Evolutionary conservation across 176 grass and related monocot genomes (phyloP).

Genomic region (Alopecurus myosuroides): DNA sequence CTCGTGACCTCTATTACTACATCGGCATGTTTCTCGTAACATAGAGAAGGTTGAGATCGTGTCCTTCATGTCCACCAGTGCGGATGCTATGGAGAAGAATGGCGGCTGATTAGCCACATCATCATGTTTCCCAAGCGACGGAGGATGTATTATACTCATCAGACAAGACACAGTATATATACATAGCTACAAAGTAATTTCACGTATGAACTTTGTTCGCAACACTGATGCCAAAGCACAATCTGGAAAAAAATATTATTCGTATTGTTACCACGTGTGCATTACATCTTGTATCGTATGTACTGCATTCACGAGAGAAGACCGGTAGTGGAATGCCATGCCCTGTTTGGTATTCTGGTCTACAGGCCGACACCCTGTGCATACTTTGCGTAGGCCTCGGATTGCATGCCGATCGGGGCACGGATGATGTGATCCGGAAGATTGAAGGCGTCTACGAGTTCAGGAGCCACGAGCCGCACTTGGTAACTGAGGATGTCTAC

Average conservation of each 20-base stretch:
- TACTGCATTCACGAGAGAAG: too few species aligned
- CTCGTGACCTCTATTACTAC: too few species aligned
- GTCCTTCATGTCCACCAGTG: too few species aligned
- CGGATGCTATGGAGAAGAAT: too few species aligned
- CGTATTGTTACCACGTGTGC: background rate
- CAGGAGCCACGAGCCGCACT: constrained; percentile 66
- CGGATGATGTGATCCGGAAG: constrained; percentile 79
- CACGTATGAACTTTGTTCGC: background rate
- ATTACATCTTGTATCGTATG: background rate
- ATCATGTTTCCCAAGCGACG: too few species aligned
- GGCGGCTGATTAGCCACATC: background rate
- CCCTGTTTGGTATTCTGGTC: background rate
- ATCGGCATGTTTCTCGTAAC: too few species aligned
- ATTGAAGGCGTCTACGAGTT: constrained; percentile 80
- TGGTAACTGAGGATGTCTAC: constrained; percentile 89
- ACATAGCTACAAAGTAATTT: background rate
- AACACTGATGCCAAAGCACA: background rate
- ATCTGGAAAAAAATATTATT: constrained; percentile 1
- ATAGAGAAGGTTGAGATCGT: too few species aligned
- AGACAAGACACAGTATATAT: too few species aligned
- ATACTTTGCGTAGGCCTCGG: constrained; percentile 76
- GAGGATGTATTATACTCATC: background rate
- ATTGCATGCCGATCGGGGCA: constrained; percentile 84
- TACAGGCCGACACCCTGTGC: constrained; percentile 77
- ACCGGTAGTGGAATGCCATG: background rate